Base-by-base conservation (phyloP, 2,329 filamentous ascomycete genomes). In the Fusarium sacchari region DNA sequence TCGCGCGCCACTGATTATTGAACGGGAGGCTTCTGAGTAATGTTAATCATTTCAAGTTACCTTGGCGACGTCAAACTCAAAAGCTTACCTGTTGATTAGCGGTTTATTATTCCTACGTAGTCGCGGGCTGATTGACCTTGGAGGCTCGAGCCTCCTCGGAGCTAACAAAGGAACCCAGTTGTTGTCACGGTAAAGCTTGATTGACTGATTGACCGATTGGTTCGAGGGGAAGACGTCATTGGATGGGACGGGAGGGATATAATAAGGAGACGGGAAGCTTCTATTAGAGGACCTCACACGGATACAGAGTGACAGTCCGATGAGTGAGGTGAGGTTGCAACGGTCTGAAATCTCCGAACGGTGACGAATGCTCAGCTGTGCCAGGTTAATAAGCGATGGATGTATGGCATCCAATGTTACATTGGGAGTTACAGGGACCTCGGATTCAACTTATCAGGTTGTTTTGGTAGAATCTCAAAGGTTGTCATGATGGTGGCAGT, bases 211-310 rank as follows among this genome's bases (percentile, higher is more conserved):
- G 17, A 34, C 32, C 49, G 66, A 62, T 68, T 69, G 64, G 57
- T 28, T 28, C 11, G 17, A 32, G 18, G 30, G n/a, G 26, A 69
- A 69, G 66, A 69, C 67, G 67, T 69, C 67, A 69, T 69, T 65
- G 30, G 59, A 69, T 37, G 30, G 56, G 42, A 69, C 42, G 30
- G 56, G 42, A 69, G 37, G 30, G 47, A 50, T 40, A 64, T 64
- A n/a, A n/a, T n/a, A n/a, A n/a, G n/a, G n/a, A n/a, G 59, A 69
- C 59, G 67, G 39, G 67, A 64, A 64, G 36, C 36, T 58, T 36
- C 43, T 43, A 43, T 32, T 15, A 32, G 20, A 37, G 50, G 50
- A 39, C 50, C 24, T 53, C 34, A 55, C 17, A 55, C 24, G 36
- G 49, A 52, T 22, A 55, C 24, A 52, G 49, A 52, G 49, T 14